phyloP scores from a whole-genome alignment of 2,329 filamentous ascomycete genomes.

The Pezicula radicicola region DNA sequence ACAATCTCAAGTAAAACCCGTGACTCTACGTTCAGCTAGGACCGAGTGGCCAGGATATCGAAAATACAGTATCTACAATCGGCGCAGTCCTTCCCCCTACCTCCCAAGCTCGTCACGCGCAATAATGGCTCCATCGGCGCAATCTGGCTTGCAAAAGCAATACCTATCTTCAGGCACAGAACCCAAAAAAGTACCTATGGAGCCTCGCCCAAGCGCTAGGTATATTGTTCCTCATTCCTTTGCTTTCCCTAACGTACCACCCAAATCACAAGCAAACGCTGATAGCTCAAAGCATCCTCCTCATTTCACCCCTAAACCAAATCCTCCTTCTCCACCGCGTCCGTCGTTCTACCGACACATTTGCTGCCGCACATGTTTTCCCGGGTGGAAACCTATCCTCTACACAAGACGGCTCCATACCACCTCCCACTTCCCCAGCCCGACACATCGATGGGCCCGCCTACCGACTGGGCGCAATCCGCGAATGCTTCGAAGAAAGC shows the following conservation, averaged over 20 bases:
- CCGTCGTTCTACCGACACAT: conserved; percentile 69
- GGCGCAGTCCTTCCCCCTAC: too few species aligned
- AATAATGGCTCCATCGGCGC: not conserved
- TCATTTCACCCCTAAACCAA: conserved; percentile 84
- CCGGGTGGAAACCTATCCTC: conserved; percentile 82
- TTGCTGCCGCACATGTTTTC: conserved; percentile 92
- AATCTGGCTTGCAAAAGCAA: conserved; percentile 20
- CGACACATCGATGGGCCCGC: conserved; percentile 68
- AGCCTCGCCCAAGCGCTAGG: conserved; percentile 64
- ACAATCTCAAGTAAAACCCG: too few species aligned
- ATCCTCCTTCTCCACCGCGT: conserved; percentile 86
- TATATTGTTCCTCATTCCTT: conserved; percentile 24
- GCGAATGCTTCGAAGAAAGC: conserved; percentile 94
- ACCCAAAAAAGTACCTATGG: conserved; percentile 26
- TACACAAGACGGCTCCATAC: conserved; percentile 67
- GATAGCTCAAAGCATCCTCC: conserved; percentile 58
- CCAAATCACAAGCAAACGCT: not conserved
- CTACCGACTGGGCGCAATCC: conserved; percentile 80
- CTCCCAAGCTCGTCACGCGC: too few species aligned
- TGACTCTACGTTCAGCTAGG: too few species aligned
- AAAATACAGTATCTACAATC: too few species aligned
- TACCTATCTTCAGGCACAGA: conserved; percentile 24
- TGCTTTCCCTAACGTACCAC: not conserved
- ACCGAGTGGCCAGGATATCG: too few species aligned
- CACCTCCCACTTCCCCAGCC: conserved; percentile 40